Base-by-base conservation (phyloP, 768 basidiomycete genomes). In the Suillus subluteus region DNA sequence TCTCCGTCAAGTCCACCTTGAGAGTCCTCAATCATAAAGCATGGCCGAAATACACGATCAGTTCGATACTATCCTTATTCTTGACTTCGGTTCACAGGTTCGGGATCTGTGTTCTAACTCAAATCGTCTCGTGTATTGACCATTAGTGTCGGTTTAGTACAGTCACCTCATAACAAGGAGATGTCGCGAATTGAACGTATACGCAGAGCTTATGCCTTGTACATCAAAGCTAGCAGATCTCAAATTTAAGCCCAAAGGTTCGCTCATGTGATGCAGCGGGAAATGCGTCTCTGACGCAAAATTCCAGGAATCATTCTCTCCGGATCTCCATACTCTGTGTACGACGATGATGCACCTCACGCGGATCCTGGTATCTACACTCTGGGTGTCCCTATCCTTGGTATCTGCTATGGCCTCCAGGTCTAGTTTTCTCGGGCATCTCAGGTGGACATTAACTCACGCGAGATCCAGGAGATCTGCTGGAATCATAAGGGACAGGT, bases 21-120 rank as follows among this genome's bases (percentile, higher is more conserved):
- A n/a, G 7, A 37, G 21, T 37, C 35, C 6, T 38, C 58, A 23
- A 38, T 38, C 37, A 40, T 23, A 26, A 35, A 52, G 30, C 59
- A 93, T 94, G 91, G 83, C 90, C 15, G 94, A 95, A 77, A 98
- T 98, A 72, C 95, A 97, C 79, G 91, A 94, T 78, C 89, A 95
- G 70, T 98, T 97, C 76, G 96, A 98, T 74, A 96, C 96, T 30
- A 89, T 99, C 70, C 88, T 98, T 52, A 98, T 99, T 73, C 83
- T 99, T 41, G 97, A 99, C 79, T 99, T 99, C 79, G 97, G 97
- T 63, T 98, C 96, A 12, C 96, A 95, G 86, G 96, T 97, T 35
- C 72, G 70, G 40, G 81, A 62, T 30, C 32, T 21, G 35, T 37
- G 2, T 41, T 62, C 16, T 62, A 9, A 18, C 37, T 62, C 58